Base-by-base conservation (phyloP, 2,329 filamentous ascomycete species). In the Cadophora sp. region DNA sequence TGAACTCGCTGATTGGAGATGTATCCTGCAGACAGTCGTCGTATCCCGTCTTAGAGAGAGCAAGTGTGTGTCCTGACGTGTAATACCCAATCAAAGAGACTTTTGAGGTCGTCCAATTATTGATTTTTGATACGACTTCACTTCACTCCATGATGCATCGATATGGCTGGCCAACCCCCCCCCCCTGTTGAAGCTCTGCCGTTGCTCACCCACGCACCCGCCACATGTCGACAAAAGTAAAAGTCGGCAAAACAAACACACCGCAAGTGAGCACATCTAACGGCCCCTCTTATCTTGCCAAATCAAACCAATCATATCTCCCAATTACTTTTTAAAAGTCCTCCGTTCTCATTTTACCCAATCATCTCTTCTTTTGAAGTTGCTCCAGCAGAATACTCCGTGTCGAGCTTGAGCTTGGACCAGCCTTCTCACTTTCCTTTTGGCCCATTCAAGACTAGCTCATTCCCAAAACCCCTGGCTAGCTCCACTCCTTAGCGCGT, bases 361-460 rank as follows among this genome's bases (percentile, higher is more conserved):
- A 58, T 39, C 24, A 47, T 36, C 27, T 30, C 27, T 30, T 30
- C 27, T 30, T 30, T 6, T 30, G 27, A 30, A 30, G 27, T 30
- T 30, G 27, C 27, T 30, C 27, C 27, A 30, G 27, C 27, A 30
- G 27, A n/a, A 8, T n/a, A 4, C 45, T n/a, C 33, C 11, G 36
- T 20, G 24, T 43, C 55, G 33, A 62, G 59, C 59, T 62, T 62
- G 59, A 62, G 59, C 59, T 62, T 51, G 59, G 59, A 27, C 59
- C 59, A 62, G 16, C 18, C 58, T 36, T 62, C 30, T n/a, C 18
- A 20, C 24, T 62, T 41, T 39, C 33, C 20, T 36, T 41, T 39
- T 27, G 33, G n/a, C 30, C 20, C 18, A 11, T 47, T 43, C 22
- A 13, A 41, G 30, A 58, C 20, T 24, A 58, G 18, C 33, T 41